phyloP scores from a whole-genome alignment of 2,329 filamentous ascomycete species.

The Fusarium sp. region DNA sequence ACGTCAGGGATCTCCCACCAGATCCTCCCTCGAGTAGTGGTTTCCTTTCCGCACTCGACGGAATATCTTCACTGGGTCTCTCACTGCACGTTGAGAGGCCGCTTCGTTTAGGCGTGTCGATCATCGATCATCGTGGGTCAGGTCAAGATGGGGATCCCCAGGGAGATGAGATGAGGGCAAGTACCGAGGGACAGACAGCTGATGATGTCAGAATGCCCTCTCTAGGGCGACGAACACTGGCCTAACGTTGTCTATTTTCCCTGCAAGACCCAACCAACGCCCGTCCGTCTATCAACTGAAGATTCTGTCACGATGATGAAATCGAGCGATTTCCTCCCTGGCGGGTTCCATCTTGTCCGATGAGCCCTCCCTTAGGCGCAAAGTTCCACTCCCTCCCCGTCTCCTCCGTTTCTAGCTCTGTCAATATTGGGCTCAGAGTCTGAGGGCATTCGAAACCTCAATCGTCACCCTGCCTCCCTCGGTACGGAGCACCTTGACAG shows the following conservation, averaged over 20 bases:
- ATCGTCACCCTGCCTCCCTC: conserved; percentile 72
- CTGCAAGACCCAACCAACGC: conserved; percentile 7
- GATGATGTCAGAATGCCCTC: conserved; percentile 32
- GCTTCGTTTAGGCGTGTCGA: conserved; percentile 20
- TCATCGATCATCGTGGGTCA: conserved; percentile 31
- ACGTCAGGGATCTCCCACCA: conserved; percentile 5
- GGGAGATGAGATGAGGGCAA: conserved; percentile 31
- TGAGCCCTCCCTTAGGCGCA: conserved; percentile 4
- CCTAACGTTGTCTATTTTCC: conserved; percentile 24
- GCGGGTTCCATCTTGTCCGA: neutral
- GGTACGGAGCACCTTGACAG: conserved; percentile 72
- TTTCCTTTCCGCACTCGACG: conserved; percentile 15
- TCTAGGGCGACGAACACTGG: conserved; percentile 21
- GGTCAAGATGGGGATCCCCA: conserved; percentile 24
- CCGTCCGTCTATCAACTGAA: conserved; percentile 23
- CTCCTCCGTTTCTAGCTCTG: conserved; percentile 16
- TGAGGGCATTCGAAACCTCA: conserved; percentile 74
- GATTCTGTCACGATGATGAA: conserved; percentile 35
- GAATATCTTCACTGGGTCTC: conserved; percentile 36
- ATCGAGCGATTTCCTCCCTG: conserved; percentile 30
- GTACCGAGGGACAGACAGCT: conserved; percentile 20
- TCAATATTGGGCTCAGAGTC: conserved; percentile 38
- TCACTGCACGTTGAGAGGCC: conserved; percentile 29
- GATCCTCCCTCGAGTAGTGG: conserved; percentile 20
- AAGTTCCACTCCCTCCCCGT: conserved; percentile 13